phyloP scores from a whole-genome alignment of 495 filamentous ascomycete genomes.

The Xylaria venustula region DNA sequence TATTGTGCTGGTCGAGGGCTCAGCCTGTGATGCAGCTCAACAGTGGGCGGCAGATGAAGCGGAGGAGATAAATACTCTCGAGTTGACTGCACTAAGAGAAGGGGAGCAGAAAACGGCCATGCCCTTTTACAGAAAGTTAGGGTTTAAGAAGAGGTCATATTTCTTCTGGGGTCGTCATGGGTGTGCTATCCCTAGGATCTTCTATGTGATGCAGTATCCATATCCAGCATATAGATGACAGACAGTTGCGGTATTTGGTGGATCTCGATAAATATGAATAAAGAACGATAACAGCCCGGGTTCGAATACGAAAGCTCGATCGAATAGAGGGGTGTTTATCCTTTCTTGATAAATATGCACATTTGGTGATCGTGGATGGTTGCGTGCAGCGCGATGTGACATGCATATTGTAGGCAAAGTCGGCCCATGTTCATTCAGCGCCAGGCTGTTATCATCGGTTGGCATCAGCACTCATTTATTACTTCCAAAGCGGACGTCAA shows the following conservation, averaged over 20 bases:
- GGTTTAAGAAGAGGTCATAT: constrained; percentile 10
- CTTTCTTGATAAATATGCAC: background rate
- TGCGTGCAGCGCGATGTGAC: background rate
- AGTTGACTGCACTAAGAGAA: background rate
- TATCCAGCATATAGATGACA: background rate
- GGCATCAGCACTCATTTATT: constrained; percentile 9
- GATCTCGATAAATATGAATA: background rate
- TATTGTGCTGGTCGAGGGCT: constrained; percentile 9
- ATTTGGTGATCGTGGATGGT: background rate
- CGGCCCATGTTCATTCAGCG: no score
- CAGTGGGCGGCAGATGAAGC: constrained; percentile 5
- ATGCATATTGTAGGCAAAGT: constrained; percentile 3
- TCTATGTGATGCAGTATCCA: constrained; percentile 16
- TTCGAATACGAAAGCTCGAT: no score
- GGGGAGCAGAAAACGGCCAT: constrained; percentile 10
- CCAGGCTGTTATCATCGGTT: background rate
- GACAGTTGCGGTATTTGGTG: background rate
- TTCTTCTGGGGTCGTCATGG: constrained; percentile 15
- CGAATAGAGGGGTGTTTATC: background rate
- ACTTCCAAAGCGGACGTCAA: constrained; percentile 73
- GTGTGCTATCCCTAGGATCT: constrained; percentile 7
- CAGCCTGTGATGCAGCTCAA: constrained; percentile 8
- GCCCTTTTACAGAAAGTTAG: constrained; percentile 13
- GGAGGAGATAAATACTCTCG: constrained; percentile 1
- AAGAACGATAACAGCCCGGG: no score